Conservation (phyloP, 1,284 basidiomycete genomes). For the Cutaneotrichosporon sp. region DNA sequence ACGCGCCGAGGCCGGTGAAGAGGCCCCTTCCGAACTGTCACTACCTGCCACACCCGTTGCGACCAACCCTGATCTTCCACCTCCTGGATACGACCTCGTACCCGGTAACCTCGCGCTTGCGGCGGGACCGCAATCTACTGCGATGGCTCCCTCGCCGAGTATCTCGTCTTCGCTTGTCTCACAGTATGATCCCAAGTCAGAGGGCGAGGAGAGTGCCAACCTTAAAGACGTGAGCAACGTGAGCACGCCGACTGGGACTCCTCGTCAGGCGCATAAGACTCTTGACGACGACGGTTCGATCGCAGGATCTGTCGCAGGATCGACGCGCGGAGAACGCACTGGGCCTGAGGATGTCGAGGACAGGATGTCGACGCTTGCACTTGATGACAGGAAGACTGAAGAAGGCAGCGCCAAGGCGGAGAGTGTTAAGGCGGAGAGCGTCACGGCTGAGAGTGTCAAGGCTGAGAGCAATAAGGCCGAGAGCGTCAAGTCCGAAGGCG, state of each 20-base stretch:
- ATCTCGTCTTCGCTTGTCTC: conserved; percentile 31
- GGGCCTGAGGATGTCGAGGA: conserved; percentile 6
- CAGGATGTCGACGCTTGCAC: not conserved
- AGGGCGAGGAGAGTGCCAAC: conserved; percentile 28
- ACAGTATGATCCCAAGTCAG: conserved; percentile 31
- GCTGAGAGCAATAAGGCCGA: not conserved
- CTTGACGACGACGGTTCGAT: conserved; percentile 24
- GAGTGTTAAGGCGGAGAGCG: no score
- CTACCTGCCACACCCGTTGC: conserved; percentile 38
- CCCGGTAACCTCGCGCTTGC: conserved; percentile 37
- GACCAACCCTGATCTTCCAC: conserved; percentile 24
- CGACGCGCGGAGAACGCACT: conserved; percentile 19
- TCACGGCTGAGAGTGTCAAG: not conserved
- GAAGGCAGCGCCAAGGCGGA: not conserved
- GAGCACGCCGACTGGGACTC: conserved; percentile 41
- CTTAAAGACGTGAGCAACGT: conserved; percentile 42
- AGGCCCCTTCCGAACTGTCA: conserved; percentile 25
- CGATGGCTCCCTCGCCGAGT: conserved; percentile 15
- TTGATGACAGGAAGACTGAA: conserved; percentile 5
- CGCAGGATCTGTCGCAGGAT: conserved; percentile 21
- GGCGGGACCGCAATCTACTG: conserved; percentile 8
- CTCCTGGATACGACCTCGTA: conserved; percentile 31
- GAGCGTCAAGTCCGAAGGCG: no score
- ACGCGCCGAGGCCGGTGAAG: conserved; percentile 41
- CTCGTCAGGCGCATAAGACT: conserved; percentile 31